These are phyloP conservation scores for Phytopythium kandeliae DNA, from an alignment of 352 stramenopile species.

Conservation along the genomic window DNA sequence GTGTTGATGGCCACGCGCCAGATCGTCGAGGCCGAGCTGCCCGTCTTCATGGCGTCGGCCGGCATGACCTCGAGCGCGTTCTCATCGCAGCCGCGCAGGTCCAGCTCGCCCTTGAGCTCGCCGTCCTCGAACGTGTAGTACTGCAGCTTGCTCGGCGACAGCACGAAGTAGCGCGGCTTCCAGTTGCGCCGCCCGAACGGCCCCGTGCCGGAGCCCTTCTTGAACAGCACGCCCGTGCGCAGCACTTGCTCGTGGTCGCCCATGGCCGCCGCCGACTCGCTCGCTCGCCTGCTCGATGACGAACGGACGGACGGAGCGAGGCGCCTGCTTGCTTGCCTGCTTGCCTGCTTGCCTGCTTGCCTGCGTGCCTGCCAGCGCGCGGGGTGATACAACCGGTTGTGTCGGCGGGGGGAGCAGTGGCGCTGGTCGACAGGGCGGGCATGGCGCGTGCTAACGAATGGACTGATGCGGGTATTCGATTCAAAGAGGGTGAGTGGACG, in stretches of 20 bases:
- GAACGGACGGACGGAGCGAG: too few relatives aligned
- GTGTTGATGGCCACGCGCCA: conserved; percentile 75
- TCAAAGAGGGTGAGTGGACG: too few relatives aligned
- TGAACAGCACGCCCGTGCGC: conserved; percentile 78
- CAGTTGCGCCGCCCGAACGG: conserved; percentile 71
- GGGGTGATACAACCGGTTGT: too few relatives aligned
- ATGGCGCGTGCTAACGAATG: too few relatives aligned
- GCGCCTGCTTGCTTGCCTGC: too few relatives aligned
- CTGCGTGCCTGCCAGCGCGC: too few relatives aligned
- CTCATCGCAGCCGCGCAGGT: conserved; percentile 54
- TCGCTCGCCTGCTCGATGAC: too few relatives aligned
- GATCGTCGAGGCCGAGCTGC: conserved; percentile 64
- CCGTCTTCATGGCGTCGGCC: conserved; percentile 65
- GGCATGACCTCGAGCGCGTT: conserved; percentile 77
- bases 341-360: too few relatives aligned
- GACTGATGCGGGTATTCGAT: too few relatives aligned
- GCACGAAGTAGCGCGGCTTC: conserved; percentile 78
- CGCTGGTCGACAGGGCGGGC: too few relatives aligned
- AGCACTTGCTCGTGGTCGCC: conserved; percentile 39
- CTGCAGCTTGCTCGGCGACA: conserved; percentile 47
- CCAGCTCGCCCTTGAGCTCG: conserved; percentile 64
- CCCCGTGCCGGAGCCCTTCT: conserved; percentile 60
- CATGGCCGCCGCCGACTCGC: conserved; percentile 11
- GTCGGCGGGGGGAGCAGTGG: too few relatives aligned
- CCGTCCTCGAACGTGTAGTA: conserved; percentile 84